Evolutionary conservation across 768 basidiomycete genomes (phyloP).

Genomic region (Mycena crocata): DNA sequence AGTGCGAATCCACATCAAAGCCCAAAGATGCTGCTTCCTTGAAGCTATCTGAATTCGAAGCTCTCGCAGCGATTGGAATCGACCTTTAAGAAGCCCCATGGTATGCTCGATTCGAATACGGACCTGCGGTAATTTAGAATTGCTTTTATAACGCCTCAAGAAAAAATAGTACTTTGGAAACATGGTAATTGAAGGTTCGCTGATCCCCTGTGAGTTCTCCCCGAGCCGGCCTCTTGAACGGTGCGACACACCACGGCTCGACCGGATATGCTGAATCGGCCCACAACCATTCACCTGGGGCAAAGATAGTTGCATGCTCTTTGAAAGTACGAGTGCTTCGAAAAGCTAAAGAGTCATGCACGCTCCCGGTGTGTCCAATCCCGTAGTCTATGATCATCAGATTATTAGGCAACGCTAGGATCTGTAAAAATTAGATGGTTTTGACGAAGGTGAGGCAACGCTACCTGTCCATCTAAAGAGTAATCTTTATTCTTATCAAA

Average conservation of each 20-base stretch:
- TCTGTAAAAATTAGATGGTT: not conserved
- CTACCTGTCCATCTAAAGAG: slow-evolving; percentile 33
- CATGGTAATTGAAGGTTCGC: slow-evolving; percentile 37
- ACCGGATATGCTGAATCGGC: slow-evolving; percentile 47
- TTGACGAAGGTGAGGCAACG: not conserved
- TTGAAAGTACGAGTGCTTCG: slow-evolving; percentile 27
- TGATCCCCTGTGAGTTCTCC: slow-evolving; percentile 32
- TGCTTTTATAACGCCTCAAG: not conserved
- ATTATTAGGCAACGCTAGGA: slow-evolving; percentile 30
- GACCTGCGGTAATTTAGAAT: not conserved
- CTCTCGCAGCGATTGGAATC: slow-evolving; percentile 39
- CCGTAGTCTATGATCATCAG: slow-evolving; percentile 37
- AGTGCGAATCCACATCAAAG: slow-evolving; percentile 30
- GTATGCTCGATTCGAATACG: slow-evolving; percentile 2
- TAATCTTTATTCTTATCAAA: slow-evolving; percentile 37
- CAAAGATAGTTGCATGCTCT: slow-evolving; percentile 33
- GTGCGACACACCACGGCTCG: slow-evolving; percentile 39
- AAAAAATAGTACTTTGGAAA: slow-evolving; percentile 33
- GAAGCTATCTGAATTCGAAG: slow-evolving; percentile 12
- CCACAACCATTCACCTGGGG: slow-evolving; percentile 42
- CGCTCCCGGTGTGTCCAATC: slow-evolving; percentile 39
- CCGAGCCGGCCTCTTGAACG: slow-evolving; percentile 38
- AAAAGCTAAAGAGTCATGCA: slow-evolving; percentile 42
- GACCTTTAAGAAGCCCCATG: not conserved
- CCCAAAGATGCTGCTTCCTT: slow-evolving; percentile 27